Percentiles rank a stretch among this genome's conserved stretches.
Evolutionary conservation across 345 rosid genomes (phyloP).

Genomic region (Eutrema japonicum): DNA sequence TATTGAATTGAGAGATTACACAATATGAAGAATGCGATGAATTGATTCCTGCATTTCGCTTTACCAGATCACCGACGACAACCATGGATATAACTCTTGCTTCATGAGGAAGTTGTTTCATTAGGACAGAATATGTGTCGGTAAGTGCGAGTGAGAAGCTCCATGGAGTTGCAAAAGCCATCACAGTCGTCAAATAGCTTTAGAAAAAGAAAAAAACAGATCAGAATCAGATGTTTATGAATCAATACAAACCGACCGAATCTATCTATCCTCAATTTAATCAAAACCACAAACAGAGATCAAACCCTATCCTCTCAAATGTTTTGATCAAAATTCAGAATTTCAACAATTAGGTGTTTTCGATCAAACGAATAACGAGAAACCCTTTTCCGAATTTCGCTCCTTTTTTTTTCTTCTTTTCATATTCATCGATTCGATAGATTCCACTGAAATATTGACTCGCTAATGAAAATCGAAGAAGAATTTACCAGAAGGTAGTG

Average conservation of each 20-base stretch:
- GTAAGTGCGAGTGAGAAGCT: slow-evolving; percentile 54
- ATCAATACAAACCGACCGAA: too few species aligned
- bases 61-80: slow-evolving; percentile 49
- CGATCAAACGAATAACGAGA: neutral
- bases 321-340: neutral
- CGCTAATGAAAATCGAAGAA: neutral
- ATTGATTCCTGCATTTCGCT: too few species aligned
- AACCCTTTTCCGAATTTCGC: neutral
- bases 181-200: slow-evolving; percentile 72
- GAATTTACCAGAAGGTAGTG: slow-evolving; percentile 62
- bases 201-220: neutral
- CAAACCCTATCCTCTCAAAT: slow-evolving; percentile 7
- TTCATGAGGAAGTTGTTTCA: slow-evolving; percentile 54
- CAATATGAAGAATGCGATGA: too few species aligned
- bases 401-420: neutral
- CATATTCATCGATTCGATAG: slow-evolving; percentile 7
- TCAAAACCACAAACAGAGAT: slow-evolving; percentile 25
- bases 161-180: slow-evolving; percentile 77
- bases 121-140: slow-evolving; percentile 60
- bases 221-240: neutral
- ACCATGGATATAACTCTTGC: slow-evolving; percentile 47
- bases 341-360: neutral
- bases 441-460: neutral
- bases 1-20: too few species aligned
- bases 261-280: neutral